Evolutionary conservation across 768 basidiomycete species (phyloP).

Genomic region (Naematelia encephala): DNA sequence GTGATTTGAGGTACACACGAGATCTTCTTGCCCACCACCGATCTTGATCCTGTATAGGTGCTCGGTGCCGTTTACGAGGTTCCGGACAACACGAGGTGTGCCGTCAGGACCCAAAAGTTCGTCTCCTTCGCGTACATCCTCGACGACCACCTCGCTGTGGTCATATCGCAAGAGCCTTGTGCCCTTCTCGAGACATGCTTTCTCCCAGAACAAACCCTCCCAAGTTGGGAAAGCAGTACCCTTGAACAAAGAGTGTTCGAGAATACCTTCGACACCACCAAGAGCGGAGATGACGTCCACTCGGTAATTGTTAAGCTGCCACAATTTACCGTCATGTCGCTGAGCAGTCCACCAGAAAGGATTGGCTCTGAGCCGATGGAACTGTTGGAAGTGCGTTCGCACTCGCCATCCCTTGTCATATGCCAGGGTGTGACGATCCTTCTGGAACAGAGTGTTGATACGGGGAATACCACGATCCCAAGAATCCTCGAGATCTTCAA

Average conservation of each 20-base stretch:
- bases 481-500: constrained; percentile 96
- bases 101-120: constrained; percentile 4
- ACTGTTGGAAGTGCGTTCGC: constrained; percentile 96
- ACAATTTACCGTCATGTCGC: constrained; percentile 90
- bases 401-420: constrained; percentile 99
- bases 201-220: constrained; percentile 99
- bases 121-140: constrained; percentile 2
- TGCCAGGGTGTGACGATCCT: constrained; percentile 91
- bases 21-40: constrained; percentile 1
- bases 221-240: constrained; percentile 91
- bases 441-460: constrained; percentile 99
- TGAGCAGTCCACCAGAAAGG: constrained; percentile 99
- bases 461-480: constrained; percentile 93
- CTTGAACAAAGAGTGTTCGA: constrained; percentile 96
- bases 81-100: background rate
- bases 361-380: constrained; percentile 69
- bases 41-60: constrained; percentile 3
- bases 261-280: constrained; percentile 57
- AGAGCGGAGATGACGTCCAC: constrained; percentile 95
- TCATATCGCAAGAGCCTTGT: background rate
- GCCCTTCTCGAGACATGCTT: constrained; percentile 1
- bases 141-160: background rate
- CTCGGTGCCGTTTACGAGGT: background rate
- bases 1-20: background rate
- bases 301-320: constrained; percentile 97